Conservation (phyloP, 177 flowering plant genomes). For the Vitis hybrid region DNA sequence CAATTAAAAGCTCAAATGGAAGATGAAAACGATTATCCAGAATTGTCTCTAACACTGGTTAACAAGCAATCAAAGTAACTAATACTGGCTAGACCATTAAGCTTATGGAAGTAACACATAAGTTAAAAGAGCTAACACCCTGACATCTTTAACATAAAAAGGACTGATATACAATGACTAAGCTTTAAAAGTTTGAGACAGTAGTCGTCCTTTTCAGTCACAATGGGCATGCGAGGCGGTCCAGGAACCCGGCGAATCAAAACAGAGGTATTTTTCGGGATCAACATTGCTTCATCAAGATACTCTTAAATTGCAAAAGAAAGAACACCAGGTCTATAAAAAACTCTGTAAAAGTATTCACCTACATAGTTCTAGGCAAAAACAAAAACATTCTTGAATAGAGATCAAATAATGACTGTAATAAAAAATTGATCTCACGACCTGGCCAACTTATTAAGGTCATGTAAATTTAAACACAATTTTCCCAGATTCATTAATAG, state of each 20-base stretch:
- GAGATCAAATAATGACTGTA: no score
- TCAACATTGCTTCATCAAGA: constrained; percentile 39
- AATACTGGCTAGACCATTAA: background rate
- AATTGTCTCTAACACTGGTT: background rate
- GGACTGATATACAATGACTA: background rate
- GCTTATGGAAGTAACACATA: background rate
- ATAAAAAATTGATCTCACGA: constrained; percentile 7
- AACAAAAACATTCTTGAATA: no score
- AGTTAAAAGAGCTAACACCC: background rate
- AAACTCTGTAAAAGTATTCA: no score
- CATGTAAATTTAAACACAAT: no score
- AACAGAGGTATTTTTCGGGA: constrained; percentile 94
- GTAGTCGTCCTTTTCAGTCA: constrained; percentile 78
- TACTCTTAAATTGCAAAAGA: no score
- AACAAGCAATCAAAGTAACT: no score
- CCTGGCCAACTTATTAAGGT: no score
- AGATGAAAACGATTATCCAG: background rate
- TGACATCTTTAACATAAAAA: background rate
- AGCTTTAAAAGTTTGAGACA: constrained; percentile 36
- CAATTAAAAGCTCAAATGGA: background rate
- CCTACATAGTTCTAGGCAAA: no score
- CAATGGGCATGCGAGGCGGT: constrained; percentile 89
- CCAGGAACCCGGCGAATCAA: constrained; percentile 97
- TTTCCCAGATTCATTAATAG: no score
- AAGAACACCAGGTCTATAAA: no score